phyloP scores from a whole-genome alignment of 352 stramenopile genomes.

The Globisporangium nodosum region DNA sequence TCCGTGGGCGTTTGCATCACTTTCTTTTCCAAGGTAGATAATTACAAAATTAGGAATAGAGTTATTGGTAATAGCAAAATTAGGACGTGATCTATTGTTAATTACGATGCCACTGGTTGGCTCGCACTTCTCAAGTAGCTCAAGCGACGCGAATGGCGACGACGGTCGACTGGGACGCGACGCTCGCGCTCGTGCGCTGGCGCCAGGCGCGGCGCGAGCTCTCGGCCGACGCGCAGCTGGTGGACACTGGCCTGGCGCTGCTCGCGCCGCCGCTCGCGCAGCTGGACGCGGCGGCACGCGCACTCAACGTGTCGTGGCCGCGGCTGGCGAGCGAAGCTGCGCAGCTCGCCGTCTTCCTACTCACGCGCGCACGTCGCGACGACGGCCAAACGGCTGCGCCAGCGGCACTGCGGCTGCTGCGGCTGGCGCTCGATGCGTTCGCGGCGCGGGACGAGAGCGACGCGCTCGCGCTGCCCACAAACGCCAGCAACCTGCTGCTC shows the following conservation, averaged over 20 bases:
- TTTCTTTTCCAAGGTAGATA: no score
- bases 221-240: conserved; percentile 36
- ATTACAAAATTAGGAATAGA: no score
- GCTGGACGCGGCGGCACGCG: conserved; percentile 26
- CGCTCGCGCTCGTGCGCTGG: conserved; percentile 64
- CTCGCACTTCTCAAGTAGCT: background rate
- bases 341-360: conserved; percentile 64
- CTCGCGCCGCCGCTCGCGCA: conserved; percentile 17
- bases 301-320: conserved; percentile 56
- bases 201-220: conserved; percentile 48
- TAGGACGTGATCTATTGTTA: background rate
- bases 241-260: conserved; percentile 29
- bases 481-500: conserved; percentile 75
- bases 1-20: no score
- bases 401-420: conserved; percentile 46
- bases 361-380: conserved; percentile 47
- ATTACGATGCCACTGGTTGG: background rate
- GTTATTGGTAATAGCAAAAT: no score
- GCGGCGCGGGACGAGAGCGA: conserved; percentile 17
- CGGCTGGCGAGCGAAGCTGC: conserved; percentile 52
- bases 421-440: conserved; percentile 42
- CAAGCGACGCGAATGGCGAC: conserved; percentile 3
- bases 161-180: conserved; percentile 25
- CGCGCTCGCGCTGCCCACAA: conserved; percentile 38
- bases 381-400: conserved; percentile 21